Percentiles rank a stretch among this genome's conserved stretches.
phyloP scores from a whole-genome alignment of 352 stramenopile species.

The Globisporangium spinosum region DNA sequence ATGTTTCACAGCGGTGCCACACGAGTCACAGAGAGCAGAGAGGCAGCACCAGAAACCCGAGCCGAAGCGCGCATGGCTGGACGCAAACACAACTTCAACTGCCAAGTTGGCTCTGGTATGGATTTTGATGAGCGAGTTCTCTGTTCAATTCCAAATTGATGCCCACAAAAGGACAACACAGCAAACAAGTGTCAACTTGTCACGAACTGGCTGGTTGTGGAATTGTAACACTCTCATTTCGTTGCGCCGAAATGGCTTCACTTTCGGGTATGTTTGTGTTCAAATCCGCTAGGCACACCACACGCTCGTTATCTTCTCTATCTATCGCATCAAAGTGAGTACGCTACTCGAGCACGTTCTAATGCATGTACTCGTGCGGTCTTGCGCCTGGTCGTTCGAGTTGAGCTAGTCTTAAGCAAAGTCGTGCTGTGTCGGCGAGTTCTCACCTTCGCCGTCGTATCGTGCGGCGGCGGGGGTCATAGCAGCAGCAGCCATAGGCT shows the following conservation, averaged over 20 bases:
- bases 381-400: neutral
- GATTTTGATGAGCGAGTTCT: neutral
- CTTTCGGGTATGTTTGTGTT: neutral
- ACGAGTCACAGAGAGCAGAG: too few species aligned
- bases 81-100: neutral
- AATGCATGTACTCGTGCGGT: neutral
- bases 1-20: too few species aligned
- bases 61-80: too few species aligned
- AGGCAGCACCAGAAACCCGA: too few species aligned
- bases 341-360: neutral
- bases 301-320: neutral
- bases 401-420: neutral
- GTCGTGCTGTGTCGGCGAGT: neutral
- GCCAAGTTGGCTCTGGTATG: neutral
- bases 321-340: neutral
- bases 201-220: neutral
- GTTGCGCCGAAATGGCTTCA: slow-evolving; percentile 1
- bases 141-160: neutral
- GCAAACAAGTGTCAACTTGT: slow-evolving; percentile 3
- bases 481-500: neutral
- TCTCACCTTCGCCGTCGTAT: neutral
- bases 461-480: too few species aligned
- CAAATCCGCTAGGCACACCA: neutral
- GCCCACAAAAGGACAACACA: neutral
- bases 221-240: slow-evolving; percentile 5